A percentile compares a stretch with the other conserved stretches of the same genome.
Conservation (phyloP, 768 basidiomycete species). For the Lentinula boryana region DNA sequence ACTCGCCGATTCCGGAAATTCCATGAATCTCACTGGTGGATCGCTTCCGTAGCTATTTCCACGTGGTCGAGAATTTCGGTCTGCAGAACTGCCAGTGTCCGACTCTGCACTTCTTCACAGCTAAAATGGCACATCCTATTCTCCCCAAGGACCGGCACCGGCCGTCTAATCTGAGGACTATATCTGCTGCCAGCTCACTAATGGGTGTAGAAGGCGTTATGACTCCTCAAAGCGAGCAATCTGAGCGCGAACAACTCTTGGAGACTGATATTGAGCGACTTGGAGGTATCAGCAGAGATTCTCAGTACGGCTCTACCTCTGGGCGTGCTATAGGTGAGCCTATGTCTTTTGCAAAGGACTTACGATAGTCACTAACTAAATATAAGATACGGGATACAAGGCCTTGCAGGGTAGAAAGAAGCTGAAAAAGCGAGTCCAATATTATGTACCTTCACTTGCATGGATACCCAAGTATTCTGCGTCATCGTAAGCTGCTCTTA, state of each 20-base stretch:
- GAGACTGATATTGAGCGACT: constrained; percentile 2
- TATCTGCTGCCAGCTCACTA: background rate
- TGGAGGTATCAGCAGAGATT: background rate
- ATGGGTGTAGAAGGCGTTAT: constrained; percentile 4
- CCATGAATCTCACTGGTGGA: background rate
- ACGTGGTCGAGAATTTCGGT: background rate
- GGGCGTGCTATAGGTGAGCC: background rate
- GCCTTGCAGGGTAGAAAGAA: background rate
- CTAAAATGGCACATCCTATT: background rate
- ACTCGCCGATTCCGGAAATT: background rate
- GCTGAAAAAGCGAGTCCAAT: constrained; percentile 43
- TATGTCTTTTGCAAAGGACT: background rate
- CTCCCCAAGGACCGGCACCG: background rate
- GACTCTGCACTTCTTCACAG: background rate
- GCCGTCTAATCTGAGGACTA: background rate
- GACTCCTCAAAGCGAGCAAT: constrained; percentile 2
- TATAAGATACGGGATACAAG: background rate
- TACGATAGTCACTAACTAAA: background rate
- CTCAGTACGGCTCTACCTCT: constrained; percentile 3
- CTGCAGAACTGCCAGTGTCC: background rate
- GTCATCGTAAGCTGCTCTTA: constrained; percentile 48
- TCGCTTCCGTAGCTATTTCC: background rate
- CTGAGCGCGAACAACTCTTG: constrained; percentile 2
- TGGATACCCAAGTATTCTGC: constrained; percentile 79
- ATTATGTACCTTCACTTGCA: constrained; percentile 70